Base-by-base conservation (phyloP, 2,329 filamentous ascomycete genomes). In the Clonostachys rosea region DNA sequence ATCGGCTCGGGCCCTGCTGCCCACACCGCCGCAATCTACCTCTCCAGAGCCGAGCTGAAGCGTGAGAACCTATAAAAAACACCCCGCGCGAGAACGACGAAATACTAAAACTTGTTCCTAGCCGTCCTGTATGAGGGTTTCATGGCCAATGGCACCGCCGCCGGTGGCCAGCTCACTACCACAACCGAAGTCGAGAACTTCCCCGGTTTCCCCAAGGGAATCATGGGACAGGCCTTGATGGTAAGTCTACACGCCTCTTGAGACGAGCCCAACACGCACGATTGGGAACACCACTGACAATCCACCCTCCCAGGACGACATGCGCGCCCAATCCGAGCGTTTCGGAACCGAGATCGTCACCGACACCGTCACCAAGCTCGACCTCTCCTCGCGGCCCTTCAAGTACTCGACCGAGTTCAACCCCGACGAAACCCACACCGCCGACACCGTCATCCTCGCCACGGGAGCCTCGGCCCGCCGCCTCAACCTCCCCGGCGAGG, bases 161-260 rank as follows among this genome's bases (percentile, higher is more conserved):
- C 94, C 41, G 94, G 94, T 57, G 94, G 94, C 49, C 94, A 99
- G 78, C 79, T 99, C 57, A 99, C 95, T 47, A 99, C 95, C 24
- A 99, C 94, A 47, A 97, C 95, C 61, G 95, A 99, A 57, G 84
- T 99, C 50, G 94, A 99, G 77, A 99, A 99, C 80, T 99, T 87
- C 71, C 94, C 94, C 24, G 94, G 94, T 43, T 99, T 97, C 74
- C 87, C 89, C 61, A 81, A 89, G 59, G 88, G 86, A 53, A 91
- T 99, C 66, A 87, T 90, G 70, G 94, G 94, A 56, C 71, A 80
- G 48, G 86, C 90, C 62, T 76, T 99, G 56, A 99, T 99, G 94
- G 80, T 83, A 55, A 47, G 75, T 60, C 8, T 35, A 34, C 16
- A 12, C 40, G 14, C 16, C 11, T 8, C 41, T 35, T 18, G 17